Evolutionary conservation across 768 basidiomycete species (phyloP), one percentile per base, ranked within the genome.

Genomic region (Lyophyllum atratum): DNA sequence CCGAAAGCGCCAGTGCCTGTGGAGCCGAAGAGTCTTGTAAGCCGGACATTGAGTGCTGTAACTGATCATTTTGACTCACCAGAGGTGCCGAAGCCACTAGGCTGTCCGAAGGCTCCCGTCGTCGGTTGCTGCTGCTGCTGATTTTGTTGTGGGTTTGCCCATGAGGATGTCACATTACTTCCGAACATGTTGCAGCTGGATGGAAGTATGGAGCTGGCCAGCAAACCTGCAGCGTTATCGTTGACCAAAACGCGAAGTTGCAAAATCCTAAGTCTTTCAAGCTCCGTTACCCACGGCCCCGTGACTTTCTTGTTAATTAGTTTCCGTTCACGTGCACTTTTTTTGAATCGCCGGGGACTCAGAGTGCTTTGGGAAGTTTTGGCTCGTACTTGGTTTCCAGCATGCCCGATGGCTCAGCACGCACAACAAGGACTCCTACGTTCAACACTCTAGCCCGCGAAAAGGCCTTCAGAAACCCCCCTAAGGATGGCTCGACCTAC

Each of bases 381-480:
- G 42, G 55, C 40, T 31, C 42, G 29, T 51, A 40, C 43, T 54
- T 25, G 50, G 52, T 47, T 48, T n/a, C 46, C 53, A 66, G 64
- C 57, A 89, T 88, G 86, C 80, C 83, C 31, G 82, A 83, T 64
- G 77, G 72, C 29, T 68, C 81, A 26, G 72, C 68, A 51, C 67
- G 61, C 49, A 65, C 72, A 49, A 73, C 67, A 58, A 74, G 70
- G 61, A 73, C 60, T 17, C 79, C 81, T 15, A 90, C 89, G 0
- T 98, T 96, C 70, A 82, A 87, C 68, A 96, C 95, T 4, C 80
- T 95, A 49, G 78, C 78, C 26, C 83, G 95, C 54, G 94, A 97
- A 76, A 76, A 84, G 7, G 71, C 79, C 4, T 97, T 97, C 74
- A 81, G 83, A 71, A 79, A 86, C 55, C 97, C 96, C 0, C 80